Evolutionary conservation across 768 basidiomycete species (phyloP), one percentile per base, ranked within the genome.

Genomic region (Xerocomellus dryophilus): DNA sequence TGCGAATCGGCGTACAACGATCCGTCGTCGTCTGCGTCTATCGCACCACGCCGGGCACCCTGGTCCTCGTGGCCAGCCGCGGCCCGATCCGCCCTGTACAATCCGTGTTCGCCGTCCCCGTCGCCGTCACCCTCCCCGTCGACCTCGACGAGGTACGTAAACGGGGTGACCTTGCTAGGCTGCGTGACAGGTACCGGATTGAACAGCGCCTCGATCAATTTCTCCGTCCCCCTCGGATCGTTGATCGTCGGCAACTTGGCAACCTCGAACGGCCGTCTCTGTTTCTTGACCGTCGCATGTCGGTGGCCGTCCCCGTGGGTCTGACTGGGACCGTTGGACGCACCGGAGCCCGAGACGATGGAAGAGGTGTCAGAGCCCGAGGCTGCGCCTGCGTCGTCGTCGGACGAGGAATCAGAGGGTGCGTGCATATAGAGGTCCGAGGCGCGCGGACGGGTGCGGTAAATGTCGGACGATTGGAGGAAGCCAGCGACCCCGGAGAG

Each of bases 201-300:
- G 66, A 92, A 92, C 23, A 92, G 66, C 6, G 86, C 83, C 51
- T 92, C 90, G 63, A 91, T 90, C 39, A 92, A 76, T 35, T 76
- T 75, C 65, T 88, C 88, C 0, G 88, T 90, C 14, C 82, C 81
- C 47, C 80, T 79, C 2, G 84, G 78, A 1, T 85, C 84, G 56
- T 79, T 77, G 4, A 81, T 78, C 17, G 71, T 64, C 2, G 83
- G 82, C 7, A 87, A 74, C 23, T 62, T 63, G 52, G 70, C 59
- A 10, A 68, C 50, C 39, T 75, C 68, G 20, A 73, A 64, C 3
- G 62, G 68, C 7, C 65, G 53, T 25, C 65, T 57, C 32, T 63
- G 65, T 21, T 57, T 67, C 51, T 64, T 68, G 23, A 25, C 31
- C 20, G 53, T 32, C 40, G 31, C 20, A 5, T 52, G 62, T 34